Percentiles rank a stretch among this genome's conserved stretches.
phyloP scores from a whole-genome alignment of 495 filamentous ascomycete genomes.

The Hapsidospora chrysogenum region DNA sequence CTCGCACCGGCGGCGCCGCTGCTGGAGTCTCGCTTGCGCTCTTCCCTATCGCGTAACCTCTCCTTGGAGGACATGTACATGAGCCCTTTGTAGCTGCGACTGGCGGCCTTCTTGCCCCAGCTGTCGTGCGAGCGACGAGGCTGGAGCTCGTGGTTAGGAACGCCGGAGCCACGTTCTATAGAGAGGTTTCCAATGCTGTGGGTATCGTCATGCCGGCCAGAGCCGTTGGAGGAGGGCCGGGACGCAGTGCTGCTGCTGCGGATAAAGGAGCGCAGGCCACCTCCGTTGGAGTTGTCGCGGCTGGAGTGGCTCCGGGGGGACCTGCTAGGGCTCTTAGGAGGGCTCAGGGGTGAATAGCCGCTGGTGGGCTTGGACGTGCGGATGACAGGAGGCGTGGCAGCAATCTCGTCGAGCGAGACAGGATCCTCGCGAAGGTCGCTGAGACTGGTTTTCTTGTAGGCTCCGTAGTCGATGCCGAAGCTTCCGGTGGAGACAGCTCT shows the following conservation, averaged over 20 bases:
- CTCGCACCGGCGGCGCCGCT: constrained; percentile 18
- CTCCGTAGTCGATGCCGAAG: constrained; percentile 57
- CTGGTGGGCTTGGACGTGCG: constrained; percentile 72
- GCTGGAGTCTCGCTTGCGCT: constrained; percentile 28
- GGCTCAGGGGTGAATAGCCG: constrained; percentile 50
- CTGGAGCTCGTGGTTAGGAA: constrained; percentile 20
- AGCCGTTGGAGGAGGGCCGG: constrained; percentile 34
- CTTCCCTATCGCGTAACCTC: constrained; percentile 28
- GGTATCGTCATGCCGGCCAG: constrained; percentile 31
- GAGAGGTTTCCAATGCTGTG: constrained; percentile 44
- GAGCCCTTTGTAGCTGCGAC: constrained; percentile 28
- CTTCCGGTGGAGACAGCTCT: constrained; percentile 35
- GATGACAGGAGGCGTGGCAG: constrained; percentile 68
- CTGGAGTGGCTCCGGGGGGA: constrained; percentile 24
- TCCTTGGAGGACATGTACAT: constrained; percentile 48
- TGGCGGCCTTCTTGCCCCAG: constrained; percentile 33
- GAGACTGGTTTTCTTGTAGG: constrained; percentile 28
- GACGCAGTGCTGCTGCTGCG: constrained; percentile 22
- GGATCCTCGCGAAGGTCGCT: constrained; percentile 44
- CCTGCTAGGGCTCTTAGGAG: constrained; percentile 37
- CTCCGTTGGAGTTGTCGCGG: constrained; percentile 20
- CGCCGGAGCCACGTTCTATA: constrained; percentile 31
- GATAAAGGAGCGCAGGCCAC: constrained; percentile 26
- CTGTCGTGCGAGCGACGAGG: constrained; percentile 32
- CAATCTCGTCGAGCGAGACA: constrained; percentile 34